Evolutionary conservation across 192 early-diverging fungal species (phyloP).

Genomic region (Spinellus fusiger): DNA sequence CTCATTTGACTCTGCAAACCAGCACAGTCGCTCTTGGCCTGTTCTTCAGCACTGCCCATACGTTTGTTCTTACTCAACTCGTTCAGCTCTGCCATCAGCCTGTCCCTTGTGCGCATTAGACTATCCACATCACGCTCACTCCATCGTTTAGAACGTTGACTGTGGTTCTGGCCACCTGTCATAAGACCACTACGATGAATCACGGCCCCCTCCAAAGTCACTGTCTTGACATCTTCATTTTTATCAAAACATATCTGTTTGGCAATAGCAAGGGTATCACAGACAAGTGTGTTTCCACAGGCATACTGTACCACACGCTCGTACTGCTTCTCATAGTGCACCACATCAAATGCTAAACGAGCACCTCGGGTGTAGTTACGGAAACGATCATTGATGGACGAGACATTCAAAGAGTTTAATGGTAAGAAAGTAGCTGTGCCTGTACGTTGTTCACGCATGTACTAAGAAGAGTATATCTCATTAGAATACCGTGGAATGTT

Average conservation of each 20-base stretch:
- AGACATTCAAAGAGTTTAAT: constrained; percentile 70
- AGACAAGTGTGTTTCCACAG: constrained; percentile 89
- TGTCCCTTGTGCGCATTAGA: constrained; percentile 63
- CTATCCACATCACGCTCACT: constrained; percentile 86
- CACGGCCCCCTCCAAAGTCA: constrained; percentile 88
- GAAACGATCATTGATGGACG: constrained; percentile 75
- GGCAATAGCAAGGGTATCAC: constrained; percentile 82
- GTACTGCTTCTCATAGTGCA: constrained; percentile 72
- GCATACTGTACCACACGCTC: constrained; percentile 86
- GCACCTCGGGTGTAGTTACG: constrained; percentile 76
- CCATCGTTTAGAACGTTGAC: constrained; percentile 62
- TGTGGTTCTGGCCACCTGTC: constrained; percentile 68
- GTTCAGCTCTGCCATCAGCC: constrained; percentile 63
- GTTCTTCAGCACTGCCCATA: constrained; percentile 58
- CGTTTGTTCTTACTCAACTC: constrained; percentile 65
- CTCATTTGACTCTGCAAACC: constrained; percentile 55
- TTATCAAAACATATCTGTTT: constrained; percentile 81
- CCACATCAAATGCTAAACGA: constrained; percentile 87
- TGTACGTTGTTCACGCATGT: constrained; percentile 84
- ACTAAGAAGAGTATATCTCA: constrained; percentile 32
- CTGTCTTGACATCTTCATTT: constrained; percentile 81
- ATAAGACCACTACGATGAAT: constrained; percentile 97
- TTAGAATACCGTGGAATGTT: background rate
- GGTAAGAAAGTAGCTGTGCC: constrained; percentile 95
- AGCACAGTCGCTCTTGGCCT: constrained; percentile 48